Conservation (phyloP, 106 monocot species). For the Narthecium ossifragum region DNA sequence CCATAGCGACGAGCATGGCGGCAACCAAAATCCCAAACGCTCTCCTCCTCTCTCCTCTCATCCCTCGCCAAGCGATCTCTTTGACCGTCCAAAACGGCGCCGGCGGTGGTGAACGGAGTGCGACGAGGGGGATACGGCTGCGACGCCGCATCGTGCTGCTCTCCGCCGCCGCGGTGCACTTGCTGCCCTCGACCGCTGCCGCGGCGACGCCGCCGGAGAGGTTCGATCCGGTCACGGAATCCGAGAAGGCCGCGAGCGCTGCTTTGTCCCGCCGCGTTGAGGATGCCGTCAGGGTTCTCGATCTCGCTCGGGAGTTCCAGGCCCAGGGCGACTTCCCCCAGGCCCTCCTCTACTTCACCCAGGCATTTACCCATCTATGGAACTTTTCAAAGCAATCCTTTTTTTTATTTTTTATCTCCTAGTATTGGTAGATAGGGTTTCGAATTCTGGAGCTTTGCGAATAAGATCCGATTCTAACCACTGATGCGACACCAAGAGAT, state of each 20-base stretch:
- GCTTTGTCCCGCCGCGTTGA: conserved; percentile 40
- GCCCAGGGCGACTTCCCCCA: conserved; percentile 55
- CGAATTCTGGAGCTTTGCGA: too few species aligned
- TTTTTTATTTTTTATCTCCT: not conserved
- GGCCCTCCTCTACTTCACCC: conserved; percentile 53
- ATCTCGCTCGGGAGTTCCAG: conserved; percentile 54
- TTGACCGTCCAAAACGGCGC: too few species aligned
- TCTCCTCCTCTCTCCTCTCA: too few species aligned
- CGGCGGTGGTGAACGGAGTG: conserved; percentile 9
- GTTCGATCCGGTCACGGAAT: conserved; percentile 37
- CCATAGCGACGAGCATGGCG: too few species aligned
- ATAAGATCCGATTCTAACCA: too few species aligned
- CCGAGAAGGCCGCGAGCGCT: conserved; percentile 42
- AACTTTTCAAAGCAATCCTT: not conserved
- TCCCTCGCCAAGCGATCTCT: too few species aligned
- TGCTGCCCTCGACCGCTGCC: conserved; percentile 4
- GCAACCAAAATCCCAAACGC: too few species aligned
- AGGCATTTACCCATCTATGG: conserved; percentile 9
- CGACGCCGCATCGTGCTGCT: conserved; percentile 3
- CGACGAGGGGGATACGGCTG: conserved; percentile 10
- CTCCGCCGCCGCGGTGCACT: conserved; percentile 17
- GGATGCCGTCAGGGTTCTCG: conserved; percentile 50
- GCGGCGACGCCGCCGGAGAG: conserved; percentile 3
- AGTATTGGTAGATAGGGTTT: too few species aligned
- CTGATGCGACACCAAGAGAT: too few species aligned